These are phyloP conservation scores for Xylariales sp. DNA, from an alignment of 2,329 filamentous ascomycete species.

Conservation along the genomic window DNA sequence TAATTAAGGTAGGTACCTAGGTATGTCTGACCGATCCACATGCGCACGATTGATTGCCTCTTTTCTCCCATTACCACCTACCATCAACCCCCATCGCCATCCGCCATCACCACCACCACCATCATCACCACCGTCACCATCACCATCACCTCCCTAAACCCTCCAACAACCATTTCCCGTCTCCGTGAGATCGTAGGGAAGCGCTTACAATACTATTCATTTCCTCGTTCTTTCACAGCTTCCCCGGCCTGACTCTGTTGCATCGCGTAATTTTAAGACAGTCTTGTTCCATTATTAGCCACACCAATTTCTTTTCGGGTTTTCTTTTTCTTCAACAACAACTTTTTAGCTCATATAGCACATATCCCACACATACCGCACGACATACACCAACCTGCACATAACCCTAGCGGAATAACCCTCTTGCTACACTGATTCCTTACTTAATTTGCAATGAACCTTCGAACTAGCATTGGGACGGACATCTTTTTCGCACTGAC, in stretches of 20 bases:
- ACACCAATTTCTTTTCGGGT: background rate
- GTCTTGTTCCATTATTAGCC: background rate
- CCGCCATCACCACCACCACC: background rate
- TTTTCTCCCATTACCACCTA: constrained; percentile 15
- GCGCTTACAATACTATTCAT: constrained; percentile 1
- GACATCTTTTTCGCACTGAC: constrained; percentile 11
- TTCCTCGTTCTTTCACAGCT: background rate
- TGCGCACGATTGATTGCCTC: constrained; percentile 15
- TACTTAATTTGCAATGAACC: constrained; percentile 17
- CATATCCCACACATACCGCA: constrained; percentile 11
- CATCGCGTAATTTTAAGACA: background rate
- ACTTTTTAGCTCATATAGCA: constrained; percentile 1
- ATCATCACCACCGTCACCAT: too few relatives aligned
- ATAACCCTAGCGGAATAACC: constrained; percentile 2
- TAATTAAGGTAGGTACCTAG: too few relatives aligned
- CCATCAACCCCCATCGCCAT: too few relatives aligned
- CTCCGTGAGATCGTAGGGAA: too few relatives aligned
- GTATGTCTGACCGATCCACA: constrained; percentile 14
- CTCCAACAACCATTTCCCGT: background rate
- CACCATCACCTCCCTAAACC: too few relatives aligned
- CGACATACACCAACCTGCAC: constrained; percentile 4
- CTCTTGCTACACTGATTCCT: background rate
- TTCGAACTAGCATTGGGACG: background rate
- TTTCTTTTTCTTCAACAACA: constrained; percentile 2
- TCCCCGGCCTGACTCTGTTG: constrained; percentile 2